Conservation (phyloP, 2,329 filamentous ascomycete species). For the Stachybotrys chartarum region DNA sequence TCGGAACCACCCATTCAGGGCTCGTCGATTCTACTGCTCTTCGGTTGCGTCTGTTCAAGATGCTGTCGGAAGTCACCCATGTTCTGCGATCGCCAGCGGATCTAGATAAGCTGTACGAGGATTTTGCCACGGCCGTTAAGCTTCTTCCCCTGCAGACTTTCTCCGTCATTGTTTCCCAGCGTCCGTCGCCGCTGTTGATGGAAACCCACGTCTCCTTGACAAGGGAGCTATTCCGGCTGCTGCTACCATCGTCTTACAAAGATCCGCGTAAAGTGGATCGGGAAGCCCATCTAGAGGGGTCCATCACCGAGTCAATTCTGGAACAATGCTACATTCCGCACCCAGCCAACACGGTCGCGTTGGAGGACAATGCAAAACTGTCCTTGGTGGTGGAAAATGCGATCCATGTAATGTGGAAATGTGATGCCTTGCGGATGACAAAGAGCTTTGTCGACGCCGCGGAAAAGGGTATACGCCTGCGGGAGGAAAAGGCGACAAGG, state of each 20-base stretch:
- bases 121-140: conserved; percentile 48
- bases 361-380: conserved; percentile 66
- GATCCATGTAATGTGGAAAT: conserved; percentile 43
- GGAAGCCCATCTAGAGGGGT: conserved; percentile 26
- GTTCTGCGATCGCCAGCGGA: conserved; percentile 36
- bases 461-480: conserved; percentile 39
- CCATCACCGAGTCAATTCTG: conserved; percentile 38
- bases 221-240: conserved; percentile 35
- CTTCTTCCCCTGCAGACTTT: conserved; percentile 53
- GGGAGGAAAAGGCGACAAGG: conserved; percentile 38
- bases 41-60: conserved; percentile 54
- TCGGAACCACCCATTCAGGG: conserved; percentile 13
- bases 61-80: conserved; percentile 40
- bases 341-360: conserved; percentile 51
- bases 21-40: conserved; percentile 50
- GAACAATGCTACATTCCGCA: conserved; percentile 57
- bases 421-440: conserved; percentile 26
- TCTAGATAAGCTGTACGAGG: conserved; percentile 50
- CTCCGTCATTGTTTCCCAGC: conserved; percentile 39
- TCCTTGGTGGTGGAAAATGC: conserved; percentile 62
- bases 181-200: conserved; percentile 24
- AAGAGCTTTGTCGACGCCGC: conserved; percentile 30
- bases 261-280: conserved; percentile 31
- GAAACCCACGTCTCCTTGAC: conserved; percentile 36
- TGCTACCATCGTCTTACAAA: conserved; percentile 33